A percentile compares a stretch with the other conserved stretches of the same genome.
Conservation (phyloP, 192 early-diverging fungal genomes). For the Gorgonomyces haynaldii region DNA sequence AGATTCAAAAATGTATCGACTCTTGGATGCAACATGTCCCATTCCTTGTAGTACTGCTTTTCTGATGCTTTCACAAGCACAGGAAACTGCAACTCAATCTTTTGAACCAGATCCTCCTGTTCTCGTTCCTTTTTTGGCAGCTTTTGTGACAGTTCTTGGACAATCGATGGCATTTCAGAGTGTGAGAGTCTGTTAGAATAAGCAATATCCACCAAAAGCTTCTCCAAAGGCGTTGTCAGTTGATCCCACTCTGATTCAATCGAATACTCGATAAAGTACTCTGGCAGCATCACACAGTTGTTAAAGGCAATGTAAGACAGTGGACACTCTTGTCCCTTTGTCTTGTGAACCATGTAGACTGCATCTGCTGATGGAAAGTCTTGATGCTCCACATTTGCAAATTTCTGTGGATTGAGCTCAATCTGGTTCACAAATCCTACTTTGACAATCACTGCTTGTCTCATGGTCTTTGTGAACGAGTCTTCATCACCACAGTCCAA, state of each 20-base stretch:
- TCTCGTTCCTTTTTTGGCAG: not conserved
- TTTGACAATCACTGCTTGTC: slow-evolving; percentile 28
- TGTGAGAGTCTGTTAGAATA: slow-evolving; percentile 36
- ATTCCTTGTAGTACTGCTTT: too few relatives aligned
- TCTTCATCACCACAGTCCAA: slow-evolving; percentile 9
- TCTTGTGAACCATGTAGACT: too few relatives aligned
- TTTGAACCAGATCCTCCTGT: not conserved
- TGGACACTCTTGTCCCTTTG: too few relatives aligned
- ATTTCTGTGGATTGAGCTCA: too few relatives aligned
- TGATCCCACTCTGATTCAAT: slow-evolving; percentile 25
- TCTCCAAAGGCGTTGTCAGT: slow-evolving; percentile 24
- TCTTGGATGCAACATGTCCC: too few relatives aligned
- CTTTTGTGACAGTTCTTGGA: slow-evolving; percentile 20
- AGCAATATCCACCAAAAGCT: slow-evolving; percentile 35
- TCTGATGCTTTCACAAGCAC: too few relatives aligned
- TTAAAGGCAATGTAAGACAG: slow-evolving; percentile 16
- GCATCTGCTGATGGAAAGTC: slow-evolving; percentile 12
- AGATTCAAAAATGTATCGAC: too few relatives aligned
- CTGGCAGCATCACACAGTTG: slow-evolving; percentile 24
- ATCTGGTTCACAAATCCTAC: too few relatives aligned
- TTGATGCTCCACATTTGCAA: too few relatives aligned
- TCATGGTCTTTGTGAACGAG: slow-evolving; percentile 13
- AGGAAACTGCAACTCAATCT: too few relatives aligned
- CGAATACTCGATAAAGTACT: slow-evolving; percentile 40
- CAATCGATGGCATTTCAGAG: slow-evolving; percentile 38